Base-by-base conservation (phyloP, 179 eudicot genomes). In the Beta macrorhiza region DNA sequence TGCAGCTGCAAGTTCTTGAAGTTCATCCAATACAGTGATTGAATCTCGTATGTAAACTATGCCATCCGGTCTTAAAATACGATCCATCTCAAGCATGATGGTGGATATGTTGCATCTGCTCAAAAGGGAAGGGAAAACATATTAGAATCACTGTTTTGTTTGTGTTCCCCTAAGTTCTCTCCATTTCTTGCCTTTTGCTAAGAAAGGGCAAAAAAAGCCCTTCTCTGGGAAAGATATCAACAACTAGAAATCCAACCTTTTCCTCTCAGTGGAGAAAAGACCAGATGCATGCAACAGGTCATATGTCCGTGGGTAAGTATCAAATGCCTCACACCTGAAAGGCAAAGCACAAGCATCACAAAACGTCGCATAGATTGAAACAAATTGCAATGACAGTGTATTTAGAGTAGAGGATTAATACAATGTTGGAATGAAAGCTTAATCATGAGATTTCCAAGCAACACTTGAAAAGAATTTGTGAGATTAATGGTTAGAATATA, bases 61-160 rank as follows among this genome's bases (percentile, higher is more conserved):
- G 65, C 97, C 93, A 19, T 84, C 84, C 5, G 97, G 93, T 75
- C 93, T 85, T 47, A 92, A 72, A 9, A 92, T 92, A 68, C 97
- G 84, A 75, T 92, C 91, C 92, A 92, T 91, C 86, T 92, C 97
- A 32, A 92, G 89, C 89, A 92, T 87, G 64, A 91, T 91, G 80
- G 56, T 84, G 5, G 93, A 82, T 65, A 91, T 79, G 59, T 89
- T 79, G 77, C 97, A 92, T 82, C 97, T 92, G 88, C 52, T 71
- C 64, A 64, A 67, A 10, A 80, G 15, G 37, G 32, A 59, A 72
- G 17, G 12, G 56, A 13, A n/a, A 25, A 64, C 0, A 19, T 22
- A 62, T n/a, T 19, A 16, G 51, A 80, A 49, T 73, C n/a, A 80
- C 62, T n/a, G 11, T 22, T 15, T 37, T 12, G 76, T 49, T 2